Percentiles rank a stretch among this genome's conserved stretches.
These are phyloP conservation scores for Physcomitrellopsis africana DNA, from an alignment of 225 moss, liverwort and hornwort genomes.

Conservation along the genomic window DNA sequence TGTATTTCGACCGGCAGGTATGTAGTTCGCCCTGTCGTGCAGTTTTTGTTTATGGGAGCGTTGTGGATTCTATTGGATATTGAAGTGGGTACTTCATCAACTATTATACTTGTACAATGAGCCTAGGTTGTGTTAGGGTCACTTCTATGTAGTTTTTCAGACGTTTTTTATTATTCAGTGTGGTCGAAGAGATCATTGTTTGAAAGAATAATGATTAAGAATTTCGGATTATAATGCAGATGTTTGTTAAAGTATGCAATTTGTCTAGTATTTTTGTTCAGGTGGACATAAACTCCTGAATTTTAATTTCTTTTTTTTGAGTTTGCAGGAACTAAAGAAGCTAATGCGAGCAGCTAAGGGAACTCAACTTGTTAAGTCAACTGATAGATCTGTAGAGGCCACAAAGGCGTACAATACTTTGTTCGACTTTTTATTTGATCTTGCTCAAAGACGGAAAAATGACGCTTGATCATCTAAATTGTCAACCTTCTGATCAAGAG, in stretches of 20 bases:
- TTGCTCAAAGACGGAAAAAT: slow-evolving; percentile 45
- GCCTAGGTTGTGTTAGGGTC: background rate
- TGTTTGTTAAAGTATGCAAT: background rate
- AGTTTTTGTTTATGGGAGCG: background rate
- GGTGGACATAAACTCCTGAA: background rate
- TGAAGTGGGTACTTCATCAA: background rate
- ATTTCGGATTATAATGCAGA: background rate
- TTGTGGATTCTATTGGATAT: background rate
- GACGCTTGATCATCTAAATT: slow-evolving; percentile 22
- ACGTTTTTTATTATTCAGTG: background rate
- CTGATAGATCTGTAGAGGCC: slow-evolving; percentile 39
- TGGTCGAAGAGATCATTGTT: background rate
- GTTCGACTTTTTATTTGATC: slow-evolving; percentile 47
- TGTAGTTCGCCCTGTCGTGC: background rate
- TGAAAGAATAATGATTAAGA: background rate
- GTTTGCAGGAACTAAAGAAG: slow-evolving; percentile 52
- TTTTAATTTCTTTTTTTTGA: background rate
- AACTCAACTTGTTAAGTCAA: slow-evolving; percentile 12
- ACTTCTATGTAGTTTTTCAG: background rate
- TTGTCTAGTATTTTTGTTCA: slow-evolving; percentile 1
- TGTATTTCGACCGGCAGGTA: slow-evolving; percentile 67
- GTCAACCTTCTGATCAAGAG: too few relatives aligned
- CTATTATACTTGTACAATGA: background rate
- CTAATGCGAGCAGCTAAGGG: slow-evolving; percentile 49
- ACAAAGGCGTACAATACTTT: slow-evolving; percentile 35